Evolutionary conservation across 805 yeast species (phyloP).

Genomic region (Hanseniaspora lindneri): DNA sequence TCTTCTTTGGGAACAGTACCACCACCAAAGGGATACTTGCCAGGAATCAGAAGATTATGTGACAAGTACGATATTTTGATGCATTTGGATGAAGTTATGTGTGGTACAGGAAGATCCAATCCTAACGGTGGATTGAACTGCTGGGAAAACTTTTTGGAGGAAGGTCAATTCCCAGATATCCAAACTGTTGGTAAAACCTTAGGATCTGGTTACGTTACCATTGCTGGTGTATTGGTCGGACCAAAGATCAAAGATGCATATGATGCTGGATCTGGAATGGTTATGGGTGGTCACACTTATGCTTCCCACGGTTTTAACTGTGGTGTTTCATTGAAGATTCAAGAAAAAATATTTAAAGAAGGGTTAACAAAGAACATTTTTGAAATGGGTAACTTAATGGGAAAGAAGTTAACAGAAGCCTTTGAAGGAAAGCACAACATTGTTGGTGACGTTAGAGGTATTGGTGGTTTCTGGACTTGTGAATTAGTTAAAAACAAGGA

Average conservation of each 20-base stretch:
- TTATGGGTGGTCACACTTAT: constrained; percentile 41
- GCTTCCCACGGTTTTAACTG: constrained; percentile 39
- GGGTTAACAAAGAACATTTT: constrained; percentile 34
- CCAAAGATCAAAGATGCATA: constrained; percentile 32
- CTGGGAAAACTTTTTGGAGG: constrained; percentile 35
- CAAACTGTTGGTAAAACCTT: constrained; percentile 41
- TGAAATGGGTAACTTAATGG: constrained; percentile 35
- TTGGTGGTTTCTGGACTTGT: constrained; percentile 48
- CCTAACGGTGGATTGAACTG: constrained; percentile 35
- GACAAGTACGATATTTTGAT: constrained; percentile 41
- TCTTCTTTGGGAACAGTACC: constrained; percentile 37
- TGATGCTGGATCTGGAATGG: constrained; percentile 31
- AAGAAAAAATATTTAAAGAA: constrained; percentile 30
- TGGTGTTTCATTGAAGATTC: constrained; percentile 37
- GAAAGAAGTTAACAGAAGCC: constrained; percentile 28
- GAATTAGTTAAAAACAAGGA: constrained; percentile 44
- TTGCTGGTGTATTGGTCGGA: constrained; percentile 36
- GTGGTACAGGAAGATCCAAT: constrained; percentile 41
- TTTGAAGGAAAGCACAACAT: constrained; percentile 28
- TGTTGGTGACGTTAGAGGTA: constrained; percentile 52
- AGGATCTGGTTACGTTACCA: constrained; percentile 39
- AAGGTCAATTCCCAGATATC: constrained; percentile 36
- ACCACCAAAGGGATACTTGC: constrained; percentile 38
- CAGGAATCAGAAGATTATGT: constrained; percentile 37
- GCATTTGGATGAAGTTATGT: constrained; percentile 46